Base-by-base conservation (phyloP, 2,329 filamentous ascomycete genomes). In the Elsinoe ampelina region DNA sequence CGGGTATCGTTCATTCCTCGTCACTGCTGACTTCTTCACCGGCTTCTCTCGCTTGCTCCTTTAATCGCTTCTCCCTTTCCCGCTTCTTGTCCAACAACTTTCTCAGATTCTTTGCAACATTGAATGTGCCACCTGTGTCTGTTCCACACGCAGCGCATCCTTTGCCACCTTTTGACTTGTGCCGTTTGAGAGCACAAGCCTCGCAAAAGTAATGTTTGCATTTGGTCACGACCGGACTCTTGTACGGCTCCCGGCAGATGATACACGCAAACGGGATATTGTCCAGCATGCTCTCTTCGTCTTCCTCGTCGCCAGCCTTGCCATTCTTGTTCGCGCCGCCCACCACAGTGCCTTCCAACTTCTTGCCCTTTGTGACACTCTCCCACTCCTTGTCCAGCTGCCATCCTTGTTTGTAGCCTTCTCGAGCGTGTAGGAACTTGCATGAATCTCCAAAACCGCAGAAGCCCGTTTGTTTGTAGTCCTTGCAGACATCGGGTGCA, bases 141-240 rank as follows among this genome's bases (percentile, higher is more conserved):
- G 84, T 78, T 1, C 89, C 87, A 69, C 93, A 97, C 3, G 86
- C 87, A 1, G 88, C 89, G 70, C 93, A 97, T 2, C 82, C 83
- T 3, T 91, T 91, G 55, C 68, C 69, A 64, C 91, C 89, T 67
- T 89, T 93, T 61, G 87, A 80, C 63, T 87, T 80, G 68, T 96
- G 97, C 62, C 91, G 75, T 68, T 87, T 83, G 64, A 97, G 75
- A 22, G 93, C 93, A 70, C 93, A 98, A 1, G 80, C 77, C 70
- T 96, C 87, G 68, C 93, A 98, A 67, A 97, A 97, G 70, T 97
- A 97, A 70, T 98, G 93, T 0, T 89, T 87, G 63, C 93, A 98
- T 62, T 89, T 86, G 11, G 93, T 97, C 20, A 92, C 75, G 11
- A 97, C 81, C 0, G 93, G 92, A 58, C 81, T 79, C 64, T 83